Conservation (phyloP, 176 grass and related monocot species). For the Tuctoria greenei region DNA sequence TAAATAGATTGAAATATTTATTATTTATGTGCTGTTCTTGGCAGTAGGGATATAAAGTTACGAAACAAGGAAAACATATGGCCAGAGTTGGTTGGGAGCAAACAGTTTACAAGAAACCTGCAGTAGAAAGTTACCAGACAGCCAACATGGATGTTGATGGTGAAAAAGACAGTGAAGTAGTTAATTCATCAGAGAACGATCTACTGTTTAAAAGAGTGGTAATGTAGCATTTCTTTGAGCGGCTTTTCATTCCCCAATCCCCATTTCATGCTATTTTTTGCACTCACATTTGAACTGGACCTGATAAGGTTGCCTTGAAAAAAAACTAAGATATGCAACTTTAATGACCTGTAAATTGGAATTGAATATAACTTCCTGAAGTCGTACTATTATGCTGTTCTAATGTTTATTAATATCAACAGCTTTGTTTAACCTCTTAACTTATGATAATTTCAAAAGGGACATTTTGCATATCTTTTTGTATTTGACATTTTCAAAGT, state of each 20-base stretch:
- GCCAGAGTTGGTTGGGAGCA: constrained; percentile 77
- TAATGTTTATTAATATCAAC: constrained; percentile 3
- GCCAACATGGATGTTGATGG: constrained; percentile 74
- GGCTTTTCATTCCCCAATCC: constrained; percentile 11
- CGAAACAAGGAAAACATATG: constrained; percentile 83
- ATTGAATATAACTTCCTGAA: not conserved
- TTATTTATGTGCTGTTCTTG: constrained; percentile 26
- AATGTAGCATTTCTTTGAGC: constrained; percentile 25
- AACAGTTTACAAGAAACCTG: constrained; percentile 68
- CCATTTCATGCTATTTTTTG: not conserved
- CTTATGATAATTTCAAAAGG: constrained; percentile 16
- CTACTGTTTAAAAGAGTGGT: constrained; percentile 92
- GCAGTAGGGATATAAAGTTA: constrained; percentile 87
- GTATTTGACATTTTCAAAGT: not conserved
- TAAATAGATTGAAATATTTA: constrained; percentile 4
- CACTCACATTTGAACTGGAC: constrained; percentile 19
- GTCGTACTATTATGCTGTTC: constrained; percentile 16
- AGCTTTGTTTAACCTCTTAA: not conserved
- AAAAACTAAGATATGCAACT: constrained; percentile 18
- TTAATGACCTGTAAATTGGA: not conserved
- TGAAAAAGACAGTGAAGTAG: constrained; percentile 44
- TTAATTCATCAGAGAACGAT: constrained; percentile 51
- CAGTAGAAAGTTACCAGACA: constrained; percentile 94
- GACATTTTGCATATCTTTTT: not conserved
- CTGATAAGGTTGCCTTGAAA: not conserved